Base-by-base conservation (phyloP, 352 stramenopile species). In the Phytophthora pisi region DNA sequence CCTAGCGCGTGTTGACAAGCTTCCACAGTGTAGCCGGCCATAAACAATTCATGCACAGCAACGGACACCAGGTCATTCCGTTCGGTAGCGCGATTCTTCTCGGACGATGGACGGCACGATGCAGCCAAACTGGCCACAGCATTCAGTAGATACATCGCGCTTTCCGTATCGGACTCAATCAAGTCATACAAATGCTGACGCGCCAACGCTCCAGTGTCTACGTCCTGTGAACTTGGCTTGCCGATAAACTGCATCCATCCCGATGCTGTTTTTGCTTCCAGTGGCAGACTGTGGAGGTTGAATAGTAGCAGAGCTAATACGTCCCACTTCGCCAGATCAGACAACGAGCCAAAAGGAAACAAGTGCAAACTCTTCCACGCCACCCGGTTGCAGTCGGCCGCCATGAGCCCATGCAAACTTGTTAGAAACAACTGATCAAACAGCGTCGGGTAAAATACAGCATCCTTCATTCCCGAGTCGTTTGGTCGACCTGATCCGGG, bases 361-460 rank as follows among this genome's bases (percentile, higher is more conserved):
- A 75, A 75, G 10, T 62, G 68, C 46, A 95, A 79, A 64, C 80
- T 88, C 56, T 86, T 79, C 87, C 87, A 95, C 13, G 85, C 84
- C 9, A 92, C 81, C n/a, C 84, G 80, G 61, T 93, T 95, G 67
- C 83, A 92, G 57, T 95, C 87, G 16, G 75, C 47, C 4, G 86
- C 75, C 59, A 95, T 70, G 8, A 95, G 45, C 9, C 85, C 88
- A 57, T 92, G 84, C 9, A 96, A 66, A 36, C 84, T 87, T 6
- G 88, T 94, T 36, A 95, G 68, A 55, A 96, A 94, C 7, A 96
- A 75, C 62, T 96, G 88, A 49, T 96, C 88, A 60, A 95, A 94
- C 13, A 93, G 59, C 16, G 87, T 92, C 30, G 87, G 87, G 54
- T 95, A 95, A 24, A 82, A 89, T 0, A 84, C 64, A 0, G 61